Percentiles rank a stretch among this genome's conserved stretches.
Conservation (phyloP, 192 early-diverging fungal species). For the Entomortierella parvispora region DNA sequence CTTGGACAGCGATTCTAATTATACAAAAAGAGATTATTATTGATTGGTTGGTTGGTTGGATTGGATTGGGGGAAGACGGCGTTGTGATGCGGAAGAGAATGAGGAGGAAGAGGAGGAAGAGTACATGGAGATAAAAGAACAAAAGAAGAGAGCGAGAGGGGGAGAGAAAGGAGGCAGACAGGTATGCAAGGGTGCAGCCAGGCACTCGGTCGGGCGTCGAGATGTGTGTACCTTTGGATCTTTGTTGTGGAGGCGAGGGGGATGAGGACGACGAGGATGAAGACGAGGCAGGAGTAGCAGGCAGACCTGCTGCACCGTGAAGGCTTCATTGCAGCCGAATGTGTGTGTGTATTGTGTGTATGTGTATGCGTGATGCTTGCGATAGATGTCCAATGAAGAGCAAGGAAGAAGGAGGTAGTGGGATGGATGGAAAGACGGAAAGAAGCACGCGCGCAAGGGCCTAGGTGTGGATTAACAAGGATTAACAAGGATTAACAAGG, state of each 20-base stretch:
- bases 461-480: not conserved
- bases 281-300: conserved; percentile 19
- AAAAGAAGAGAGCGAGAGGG: too few species aligned
- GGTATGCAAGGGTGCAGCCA: too few species aligned
- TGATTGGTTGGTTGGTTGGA: not conserved
- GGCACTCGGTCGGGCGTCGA: too few species aligned
- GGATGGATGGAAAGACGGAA: not conserved
- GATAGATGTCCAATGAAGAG: too few species aligned
- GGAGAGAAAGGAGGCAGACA: not conserved
- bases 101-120: not conserved
- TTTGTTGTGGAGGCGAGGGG: conserved; percentile 16
- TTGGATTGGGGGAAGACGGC: not conserved
- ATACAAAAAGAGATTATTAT: conserved; percentile 4
- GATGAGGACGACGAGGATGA: conserved; percentile 17
- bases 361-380: not conserved
- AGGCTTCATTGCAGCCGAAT: not conserved
- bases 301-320: not conserved
- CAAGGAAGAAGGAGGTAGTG: not conserved
- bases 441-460: not conserved
- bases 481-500: too few species aligned
- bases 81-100: not conserved
- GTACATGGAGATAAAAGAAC: too few species aligned
- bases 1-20: conserved; percentile 43
- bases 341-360: not conserved
- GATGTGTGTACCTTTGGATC: conserved; percentile 19